Conservation (phyloP, 2,329 filamentous ascomycete genomes). For the Fusarium vanettenii region DNA sequence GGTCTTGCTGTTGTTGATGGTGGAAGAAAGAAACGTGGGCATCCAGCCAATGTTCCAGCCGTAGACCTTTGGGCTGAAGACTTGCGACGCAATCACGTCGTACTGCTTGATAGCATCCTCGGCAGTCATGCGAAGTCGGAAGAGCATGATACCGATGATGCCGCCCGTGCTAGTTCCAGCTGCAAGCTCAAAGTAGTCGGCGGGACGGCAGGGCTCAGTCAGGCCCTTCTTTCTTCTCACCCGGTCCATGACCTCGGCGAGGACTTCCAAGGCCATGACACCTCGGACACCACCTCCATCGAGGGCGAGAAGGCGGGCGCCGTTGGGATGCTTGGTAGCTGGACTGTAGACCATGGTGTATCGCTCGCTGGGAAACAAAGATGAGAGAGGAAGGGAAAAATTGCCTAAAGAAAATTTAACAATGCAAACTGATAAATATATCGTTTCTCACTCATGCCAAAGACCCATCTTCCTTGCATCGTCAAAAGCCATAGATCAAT, state of each 20-base stretch:
- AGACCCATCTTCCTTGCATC: neutral
- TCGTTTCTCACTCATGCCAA: neutral
- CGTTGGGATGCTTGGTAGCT: slow-evolving; percentile 9
- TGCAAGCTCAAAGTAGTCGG: slow-evolving; percentile 32
- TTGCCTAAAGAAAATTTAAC: neutral
- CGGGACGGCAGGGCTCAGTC: neutral
- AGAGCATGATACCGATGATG: slow-evolving; percentile 35
- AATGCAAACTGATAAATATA: neutral
- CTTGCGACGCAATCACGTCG: slow-evolving; percentile 22
- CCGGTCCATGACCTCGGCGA: slow-evolving; percentile 6
- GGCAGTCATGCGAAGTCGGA: slow-evolving; percentile 33
- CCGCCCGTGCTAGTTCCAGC: slow-evolving; percentile 32
- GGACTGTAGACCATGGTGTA: slow-evolving; percentile 1
- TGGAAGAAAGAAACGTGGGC: neutral
- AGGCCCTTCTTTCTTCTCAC: neutral
- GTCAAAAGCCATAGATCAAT: neutral
- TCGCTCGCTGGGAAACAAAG: neutral
- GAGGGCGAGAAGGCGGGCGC: slow-evolving; percentile 10
- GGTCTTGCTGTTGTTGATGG: slow-evolving; percentile 27
- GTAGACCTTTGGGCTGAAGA: slow-evolving; percentile 31
- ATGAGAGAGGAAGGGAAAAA: neutral
- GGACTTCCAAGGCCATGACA: neutral
- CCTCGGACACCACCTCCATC: slow-evolving; percentile 22
- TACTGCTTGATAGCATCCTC: slow-evolving; percentile 29
- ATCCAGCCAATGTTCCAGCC: slow-evolving; percentile 25